Evolutionary conservation across 768 basidiomycete species (phyloP).

Genomic region (Lentinula sp.): DNA sequence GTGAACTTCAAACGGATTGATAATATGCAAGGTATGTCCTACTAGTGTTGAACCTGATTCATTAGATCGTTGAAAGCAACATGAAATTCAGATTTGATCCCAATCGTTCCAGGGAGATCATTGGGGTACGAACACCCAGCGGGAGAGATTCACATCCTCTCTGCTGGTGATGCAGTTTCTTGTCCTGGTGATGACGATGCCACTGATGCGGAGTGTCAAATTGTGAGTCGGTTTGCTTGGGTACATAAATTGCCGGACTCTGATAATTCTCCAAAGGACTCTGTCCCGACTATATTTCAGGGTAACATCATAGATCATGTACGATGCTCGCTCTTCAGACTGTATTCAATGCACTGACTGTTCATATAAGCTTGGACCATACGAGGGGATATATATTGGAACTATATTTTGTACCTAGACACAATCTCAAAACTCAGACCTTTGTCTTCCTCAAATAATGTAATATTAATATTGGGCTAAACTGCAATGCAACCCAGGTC

Average conservation of each 20-base stretch:
- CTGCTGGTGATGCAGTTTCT: constrained; percentile 29
- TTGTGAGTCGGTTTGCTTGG: constrained; percentile 14
- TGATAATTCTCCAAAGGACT: background rate
- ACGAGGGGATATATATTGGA: constrained; percentile 34
- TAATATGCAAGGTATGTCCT: constrained; percentile 22
- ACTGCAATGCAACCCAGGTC: too few species aligned
- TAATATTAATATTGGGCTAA: background rate
- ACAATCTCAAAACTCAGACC: too few species aligned
- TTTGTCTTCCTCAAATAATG: background rate
- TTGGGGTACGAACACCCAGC: constrained; percentile 20
- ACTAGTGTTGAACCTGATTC: background rate
- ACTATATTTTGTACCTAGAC: constrained; percentile 15
- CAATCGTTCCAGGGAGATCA: constrained; percentile 17
- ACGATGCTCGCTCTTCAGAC: background rate
- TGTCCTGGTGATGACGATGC: constrained; percentile 48
- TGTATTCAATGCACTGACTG: background rate
- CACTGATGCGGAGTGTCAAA: constrained; percentile 32
- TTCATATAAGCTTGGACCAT: constrained; percentile 17
- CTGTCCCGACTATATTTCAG: constrained; percentile 28
- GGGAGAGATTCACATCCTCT: constrained; percentile 26
- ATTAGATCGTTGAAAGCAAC: background rate
- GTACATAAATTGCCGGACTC: background rate
- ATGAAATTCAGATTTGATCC: constrained; percentile 19
- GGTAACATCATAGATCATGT: constrained; percentile 28
- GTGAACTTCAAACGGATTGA: constrained; percentile 35